These are phyloP conservation scores for Fraxinus americana DNA, from an alignment of 257 asterid genomes.

Conservation along the genomic window DNA sequence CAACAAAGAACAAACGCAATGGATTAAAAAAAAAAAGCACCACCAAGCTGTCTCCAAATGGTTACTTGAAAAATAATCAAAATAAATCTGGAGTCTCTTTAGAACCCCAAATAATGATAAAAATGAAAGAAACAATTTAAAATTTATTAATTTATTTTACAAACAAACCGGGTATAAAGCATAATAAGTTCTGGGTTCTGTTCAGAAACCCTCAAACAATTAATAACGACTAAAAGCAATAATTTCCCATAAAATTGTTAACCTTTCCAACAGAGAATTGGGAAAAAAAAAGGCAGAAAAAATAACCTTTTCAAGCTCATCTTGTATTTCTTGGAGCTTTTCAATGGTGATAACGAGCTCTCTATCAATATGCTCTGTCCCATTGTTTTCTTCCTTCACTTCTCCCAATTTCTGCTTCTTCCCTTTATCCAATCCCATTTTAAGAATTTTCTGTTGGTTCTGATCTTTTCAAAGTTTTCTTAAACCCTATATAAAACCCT, in stretches of 20 bases:
- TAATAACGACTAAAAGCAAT: neutral
- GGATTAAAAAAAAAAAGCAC: neutral
- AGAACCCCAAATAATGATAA: neutral
- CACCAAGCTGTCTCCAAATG: neutral
- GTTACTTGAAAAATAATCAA: neutral
- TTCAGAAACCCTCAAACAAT: neutral
- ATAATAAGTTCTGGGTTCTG: neutral
- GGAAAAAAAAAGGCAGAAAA: neutral
- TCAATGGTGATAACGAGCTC: neutral
- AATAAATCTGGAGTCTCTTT: neutral
- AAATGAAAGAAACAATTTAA: neutral
- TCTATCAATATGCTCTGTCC: neutral
- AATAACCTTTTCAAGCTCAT: neutral
- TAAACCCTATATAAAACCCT: neutral
- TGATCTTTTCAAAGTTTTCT: neutral
- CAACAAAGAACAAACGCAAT: neutral
- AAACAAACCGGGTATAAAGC: neutral
- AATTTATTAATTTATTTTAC: neutral
- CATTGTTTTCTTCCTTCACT: neutral
- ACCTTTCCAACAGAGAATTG: neutral
- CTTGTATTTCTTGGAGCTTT: neutral
- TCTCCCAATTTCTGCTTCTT: neutral
- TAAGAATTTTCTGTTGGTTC: neutral
- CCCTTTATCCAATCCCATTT: neutral
- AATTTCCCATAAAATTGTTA: neutral